Evolutionary conservation across 2,329 filamentous ascomycete genomes (phyloP).

Genomic region (Endoconidiophora polonica): DNA sequence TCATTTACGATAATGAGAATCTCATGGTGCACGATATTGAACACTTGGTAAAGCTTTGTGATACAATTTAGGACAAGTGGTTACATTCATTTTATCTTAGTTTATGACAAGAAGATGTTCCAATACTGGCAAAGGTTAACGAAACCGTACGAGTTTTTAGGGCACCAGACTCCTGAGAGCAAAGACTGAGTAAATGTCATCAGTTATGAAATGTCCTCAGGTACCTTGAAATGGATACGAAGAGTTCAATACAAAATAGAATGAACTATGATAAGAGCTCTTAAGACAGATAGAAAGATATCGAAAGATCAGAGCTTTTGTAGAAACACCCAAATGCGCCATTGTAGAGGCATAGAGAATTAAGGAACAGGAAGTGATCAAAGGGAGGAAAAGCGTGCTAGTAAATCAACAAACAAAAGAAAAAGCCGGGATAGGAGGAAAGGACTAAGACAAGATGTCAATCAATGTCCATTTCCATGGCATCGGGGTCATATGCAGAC

Average conservation of each 20-base stretch:
- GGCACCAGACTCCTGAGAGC: no score
- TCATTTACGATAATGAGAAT: not conserved
- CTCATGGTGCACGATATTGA: not conserved
- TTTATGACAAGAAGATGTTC: no score
- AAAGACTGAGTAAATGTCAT: no score
- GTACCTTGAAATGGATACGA: no score
- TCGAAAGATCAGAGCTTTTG: not conserved
- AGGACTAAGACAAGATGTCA: not conserved
- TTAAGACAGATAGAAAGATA: not conserved
- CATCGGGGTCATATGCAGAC: constrained; percentile 7
- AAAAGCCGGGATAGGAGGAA: constrained; percentile 6
- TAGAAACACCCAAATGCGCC: not conserved
- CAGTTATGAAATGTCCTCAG: no score
- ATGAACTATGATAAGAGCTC: no score
- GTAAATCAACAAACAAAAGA: not conserved
- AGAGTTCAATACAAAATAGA: no score
- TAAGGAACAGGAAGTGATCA: not conserved
- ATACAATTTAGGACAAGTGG: no score
- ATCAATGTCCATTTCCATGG: constrained; percentile 12
- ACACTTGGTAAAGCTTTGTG: no score
- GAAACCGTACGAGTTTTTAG: no score
- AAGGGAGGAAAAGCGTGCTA: not conserved
- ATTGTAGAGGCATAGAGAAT: not conserved
- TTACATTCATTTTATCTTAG: no score
- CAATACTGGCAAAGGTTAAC: no score